Percentiles rank a stretch among this genome's conserved stretches.
Conservation (phyloP, 306 rosid genomes). For the Medicago truncatula region DNA sequence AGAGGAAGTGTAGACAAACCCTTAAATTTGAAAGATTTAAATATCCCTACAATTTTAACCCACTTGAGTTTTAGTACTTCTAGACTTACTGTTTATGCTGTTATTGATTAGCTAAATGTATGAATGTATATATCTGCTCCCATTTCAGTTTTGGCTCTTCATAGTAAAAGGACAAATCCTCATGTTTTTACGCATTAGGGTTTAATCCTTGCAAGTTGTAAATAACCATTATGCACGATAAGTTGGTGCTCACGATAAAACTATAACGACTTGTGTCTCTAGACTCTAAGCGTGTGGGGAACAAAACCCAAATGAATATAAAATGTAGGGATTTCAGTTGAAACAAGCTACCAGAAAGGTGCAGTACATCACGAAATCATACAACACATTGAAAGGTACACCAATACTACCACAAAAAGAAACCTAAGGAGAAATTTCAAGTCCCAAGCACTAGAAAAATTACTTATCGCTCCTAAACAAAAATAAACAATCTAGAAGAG, state of each 20-base stretch:
- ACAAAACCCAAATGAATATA: conserved; percentile 2
- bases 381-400: conserved; percentile 37
- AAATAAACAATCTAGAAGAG: conserved; percentile 32
- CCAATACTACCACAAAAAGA: conserved; percentile 27
- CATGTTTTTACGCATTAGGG: background rate
- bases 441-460: conserved; percentile 32
- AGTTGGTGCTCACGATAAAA: background rate
- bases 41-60: background rate
- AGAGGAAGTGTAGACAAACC: background rate
- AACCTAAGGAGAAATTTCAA: conserved; percentile 34
- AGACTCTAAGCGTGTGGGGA: background rate
- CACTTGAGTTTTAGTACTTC: background rate
- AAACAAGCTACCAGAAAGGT: conserved; percentile 1
- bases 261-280: background rate
- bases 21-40: background rate
- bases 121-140: conserved; percentile 1
- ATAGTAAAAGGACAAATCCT: background rate
- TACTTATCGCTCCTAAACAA: conserved; percentile 33
- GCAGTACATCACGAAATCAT: conserved; percentile 26
- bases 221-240: background rate
- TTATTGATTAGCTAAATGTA: background rate
- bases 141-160: conserved; percentile 11
- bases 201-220: background rate
- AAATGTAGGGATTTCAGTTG: background rate
- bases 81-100: background rate